Evolutionary conservation across 495 filamentous ascomycete species (phyloP).

Genomic region (Podospora fimiseda): DNA sequence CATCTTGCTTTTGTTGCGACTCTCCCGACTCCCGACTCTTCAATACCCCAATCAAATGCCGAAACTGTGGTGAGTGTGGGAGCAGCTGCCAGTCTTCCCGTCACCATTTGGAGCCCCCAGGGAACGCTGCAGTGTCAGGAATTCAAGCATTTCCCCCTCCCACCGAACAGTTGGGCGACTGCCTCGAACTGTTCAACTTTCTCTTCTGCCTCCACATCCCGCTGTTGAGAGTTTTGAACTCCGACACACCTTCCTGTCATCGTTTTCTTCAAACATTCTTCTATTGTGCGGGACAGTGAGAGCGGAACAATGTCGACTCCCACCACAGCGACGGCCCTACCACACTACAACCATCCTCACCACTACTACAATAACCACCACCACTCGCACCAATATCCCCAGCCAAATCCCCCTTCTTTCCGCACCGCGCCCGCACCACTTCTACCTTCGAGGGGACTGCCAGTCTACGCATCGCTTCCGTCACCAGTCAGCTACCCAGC

Average conservation of each 20-base stretch:
- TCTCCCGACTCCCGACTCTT: no score
- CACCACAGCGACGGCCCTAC: slow-evolving; percentile 71
- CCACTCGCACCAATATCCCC: slow-evolving; percentile 57
- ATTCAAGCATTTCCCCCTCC: not conserved
- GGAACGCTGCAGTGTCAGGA: slow-evolving; percentile 8
- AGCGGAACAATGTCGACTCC: slow-evolving; percentile 69
- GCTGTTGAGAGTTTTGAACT: not conserved
- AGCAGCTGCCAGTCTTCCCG: not conserved
- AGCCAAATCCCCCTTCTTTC: slow-evolving; percentile 39
- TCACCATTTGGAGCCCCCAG: not conserved
- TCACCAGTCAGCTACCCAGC: slow-evolving; percentile 31
- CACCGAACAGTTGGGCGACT: not conserved
- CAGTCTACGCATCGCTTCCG: slow-evolving; percentile 35
- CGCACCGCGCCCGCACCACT: slow-evolving; percentile 44
- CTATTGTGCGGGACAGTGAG: slow-evolving; percentile 6
- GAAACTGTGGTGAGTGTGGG: not conserved
- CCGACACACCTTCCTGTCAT: not conserved
- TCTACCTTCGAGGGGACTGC: slow-evolving; percentile 43
- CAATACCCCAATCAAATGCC: not conserved
- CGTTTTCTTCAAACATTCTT: slow-evolving; percentile 3
- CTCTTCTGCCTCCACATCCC: slow-evolving; percentile 8
- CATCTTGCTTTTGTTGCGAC: not conserved
- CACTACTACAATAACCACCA: slow-evolving; percentile 56
- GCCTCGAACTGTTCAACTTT: no score
- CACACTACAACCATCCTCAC: slow-evolving; percentile 53